Base-by-base conservation (phyloP, 495 filamentous ascomycete species). In the Daldinia grandis region DNA sequence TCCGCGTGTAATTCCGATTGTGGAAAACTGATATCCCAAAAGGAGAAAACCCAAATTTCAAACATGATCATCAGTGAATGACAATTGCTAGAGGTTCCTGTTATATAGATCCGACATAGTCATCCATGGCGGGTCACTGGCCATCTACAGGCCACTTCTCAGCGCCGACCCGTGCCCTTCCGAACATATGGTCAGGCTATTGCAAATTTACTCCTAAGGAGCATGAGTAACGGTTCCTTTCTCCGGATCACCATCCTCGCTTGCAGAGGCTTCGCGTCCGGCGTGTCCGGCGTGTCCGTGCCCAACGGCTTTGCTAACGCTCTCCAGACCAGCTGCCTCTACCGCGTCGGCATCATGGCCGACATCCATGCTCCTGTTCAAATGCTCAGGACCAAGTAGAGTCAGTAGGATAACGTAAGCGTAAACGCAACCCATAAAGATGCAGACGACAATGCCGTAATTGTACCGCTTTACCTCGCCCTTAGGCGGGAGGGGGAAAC, bases 371-470 rank as follows among this genome's bases (percentile, higher is more conserved):
- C 84, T 78, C 9, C 87, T 81, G 15, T 88, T 65, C 58, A 93
- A 69, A 42, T 88, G 85, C 81, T 97, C 94, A 0, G 94, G 94
- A 0, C 94, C 94, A 1, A 93, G 64, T 15, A 96, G 73, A 0
- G 91, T 91, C 21, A 96, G 68, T 0, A 95, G 0, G 67, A 97
- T 93, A 7, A 89, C 85, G 75, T 96, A 97, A 5, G 78, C 90
- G 78, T 89, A 97, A n/a, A 97, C 94, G 71, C 92, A 94, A 3
- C 87, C 94, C 92, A 97, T 93, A 77, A 97, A 94, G 72, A 97
- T 95, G 64, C 91, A 93, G 69, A 97, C 94, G 4, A 97, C 94
- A 67, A 91, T 91, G 12, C 94, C 94, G 58, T 97, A 97, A 54
- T 93, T 80, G 76, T 94, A 97, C 28, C 93, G 81, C 37, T 77